Conservation (phyloP, 768 basidiomycete species). For the Psilocybe sp. region DNA sequence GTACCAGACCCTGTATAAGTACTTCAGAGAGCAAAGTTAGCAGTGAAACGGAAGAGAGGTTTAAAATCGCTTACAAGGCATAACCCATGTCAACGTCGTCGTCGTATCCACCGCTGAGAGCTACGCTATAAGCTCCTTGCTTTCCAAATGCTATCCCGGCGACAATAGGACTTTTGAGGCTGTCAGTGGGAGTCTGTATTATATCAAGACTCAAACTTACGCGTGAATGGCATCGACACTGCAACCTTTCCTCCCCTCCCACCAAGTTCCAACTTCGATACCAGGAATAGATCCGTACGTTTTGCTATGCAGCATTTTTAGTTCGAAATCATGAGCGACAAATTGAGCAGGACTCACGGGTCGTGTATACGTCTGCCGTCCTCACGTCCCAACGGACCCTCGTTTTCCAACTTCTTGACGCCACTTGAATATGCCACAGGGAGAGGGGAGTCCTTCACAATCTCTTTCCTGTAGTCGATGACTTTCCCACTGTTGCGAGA, state of each 20-base stretch:
- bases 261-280: conserved; percentile 78
- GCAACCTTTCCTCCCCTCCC: conserved; percentile 69
- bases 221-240: conserved; percentile 82
- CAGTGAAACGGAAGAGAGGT: background rate
- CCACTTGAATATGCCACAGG: conserved; percentile 38
- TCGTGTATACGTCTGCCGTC: conserved; percentile 36
- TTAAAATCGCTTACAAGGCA: conserved; percentile 60
- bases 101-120: conserved; percentile 85
- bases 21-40: conserved; percentile 30
- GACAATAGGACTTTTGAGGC: conserved; percentile 64
- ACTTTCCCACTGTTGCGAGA: conserved; percentile 58
- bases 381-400: conserved; percentile 34
- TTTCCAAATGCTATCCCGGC: conserved; percentile 71
- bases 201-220: conserved; percentile 40
- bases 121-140: conserved; percentile 80
- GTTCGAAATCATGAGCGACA: background rate
- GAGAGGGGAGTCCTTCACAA: conserved; percentile 26
- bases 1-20: conserved; percentile 79
- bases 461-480: conserved; percentile 52
- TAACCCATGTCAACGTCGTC: conserved; percentile 84
- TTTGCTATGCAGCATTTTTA: conserved; percentile 45
- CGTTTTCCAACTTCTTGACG: conserved; percentile 31
- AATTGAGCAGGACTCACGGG: conserved; percentile 42
- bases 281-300: conserved; percentile 79
- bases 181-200: conserved; percentile 1